Evolutionary conservation across 371 early-diverging fungal genomes (phyloP), one percentile per base, ranked within the genome.

Genomic region (Mucor indicus): DNA sequence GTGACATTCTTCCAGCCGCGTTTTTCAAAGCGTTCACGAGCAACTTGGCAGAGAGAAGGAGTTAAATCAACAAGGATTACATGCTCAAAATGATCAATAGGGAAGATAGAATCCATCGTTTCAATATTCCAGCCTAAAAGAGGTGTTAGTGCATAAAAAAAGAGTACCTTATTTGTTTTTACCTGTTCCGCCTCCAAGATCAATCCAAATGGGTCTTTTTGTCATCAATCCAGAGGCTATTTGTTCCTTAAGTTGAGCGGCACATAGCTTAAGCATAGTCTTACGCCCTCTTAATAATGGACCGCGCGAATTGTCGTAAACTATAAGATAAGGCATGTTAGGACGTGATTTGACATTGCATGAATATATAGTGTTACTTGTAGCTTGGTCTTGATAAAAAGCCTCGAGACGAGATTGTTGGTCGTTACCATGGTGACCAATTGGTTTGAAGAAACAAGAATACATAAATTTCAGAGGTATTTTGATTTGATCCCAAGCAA

Each of bases 131-230:
- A 85, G 11, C 88, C 80, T 77, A 50, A 29, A 29, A 29, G 12
- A 29, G 12, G 30, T 29, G 8, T 8, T 29, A 6, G 8, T 8
- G 12, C 30, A 29, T 29, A 29, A 29, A 29, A 6, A 29, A n/a
- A n/a, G n/a, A n/a, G n/a, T 10, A 16, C 21, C 13, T 16, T 6
- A 16, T 29, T 3, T 20, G 19, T 19, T n/a, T 10, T 63, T 78
- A 75, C 88, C 92, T 20, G 92, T 92, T 21, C 92, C 92, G 38
- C 90, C 90, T 50, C 92, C 92, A 39, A 92, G 67, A 49, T 92
- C 92, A 39, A 92, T 68, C 91, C 92, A 92, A 37, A 83, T 62
- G 12, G 80, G 81, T 7, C 61, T 68, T 12, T 56, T 64, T 6
- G 27, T 30, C 41, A 37, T 59, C 17, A 63, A 46, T 0, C 66